phyloP scores from a whole-genome alignment of 306 rosid genomes.

The Canavalia gladiata region DNA sequence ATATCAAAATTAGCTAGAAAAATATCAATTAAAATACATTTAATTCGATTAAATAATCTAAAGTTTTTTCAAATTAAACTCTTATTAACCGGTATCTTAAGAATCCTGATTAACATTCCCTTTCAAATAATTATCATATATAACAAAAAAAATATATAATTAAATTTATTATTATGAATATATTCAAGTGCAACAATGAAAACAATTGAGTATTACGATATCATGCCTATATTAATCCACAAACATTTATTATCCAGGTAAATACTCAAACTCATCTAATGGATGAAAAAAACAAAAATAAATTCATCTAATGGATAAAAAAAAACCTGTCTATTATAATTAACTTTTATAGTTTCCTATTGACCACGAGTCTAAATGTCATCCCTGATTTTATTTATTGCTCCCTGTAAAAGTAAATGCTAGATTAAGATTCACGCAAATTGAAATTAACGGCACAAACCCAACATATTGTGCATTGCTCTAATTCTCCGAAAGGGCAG shows the following conservation, averaged over 20 bases:
- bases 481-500: constrained; percentile 19
- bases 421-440: constrained; percentile 8
- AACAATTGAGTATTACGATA: no score
- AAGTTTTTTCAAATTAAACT: not conserved
- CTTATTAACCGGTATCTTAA: not conserved
- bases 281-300: not conserved
- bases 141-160: no score
- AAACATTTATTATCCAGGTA: not conserved
- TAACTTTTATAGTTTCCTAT: not conserved
- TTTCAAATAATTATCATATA: no score
- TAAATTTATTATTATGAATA: no score
- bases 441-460: constrained; percentile 39
- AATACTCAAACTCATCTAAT: not conserved
- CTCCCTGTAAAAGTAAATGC: not conserved
- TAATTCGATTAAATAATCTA: not conserved
- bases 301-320: not conserved
- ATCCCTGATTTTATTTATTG: not conserved
- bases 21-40: not conserved
- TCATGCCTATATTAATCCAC: not conserved
- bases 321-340: not conserved
- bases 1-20: not conserved
- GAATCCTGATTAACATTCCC: no score
- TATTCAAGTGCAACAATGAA: no score
- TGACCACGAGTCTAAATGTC: no score
- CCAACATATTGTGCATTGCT: constrained; percentile 30